Evolutionary conservation across 2,329 filamentous ascomycete genomes (phyloP).

Genomic region (Sporothrix pallida): DNA sequence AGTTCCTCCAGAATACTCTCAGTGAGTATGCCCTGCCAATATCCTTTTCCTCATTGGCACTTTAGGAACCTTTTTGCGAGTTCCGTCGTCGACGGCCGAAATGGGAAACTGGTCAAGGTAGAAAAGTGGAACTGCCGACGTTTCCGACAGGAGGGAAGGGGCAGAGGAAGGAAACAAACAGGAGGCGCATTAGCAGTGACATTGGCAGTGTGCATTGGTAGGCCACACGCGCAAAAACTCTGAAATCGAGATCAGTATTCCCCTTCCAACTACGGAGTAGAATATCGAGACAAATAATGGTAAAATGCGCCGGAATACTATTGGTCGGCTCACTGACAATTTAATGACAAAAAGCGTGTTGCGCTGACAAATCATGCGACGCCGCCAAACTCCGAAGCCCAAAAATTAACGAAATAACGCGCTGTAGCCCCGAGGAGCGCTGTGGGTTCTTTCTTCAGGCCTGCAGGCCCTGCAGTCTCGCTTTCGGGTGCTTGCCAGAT

Average conservation of each 20-base stretch:
- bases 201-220: no score
- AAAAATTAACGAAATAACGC: constrained; percentile 1
- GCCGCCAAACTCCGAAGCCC: neutral
- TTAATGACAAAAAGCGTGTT: constrained; percentile 19
- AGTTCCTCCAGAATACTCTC: no score
- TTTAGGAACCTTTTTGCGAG: neutral
- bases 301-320: neutral
- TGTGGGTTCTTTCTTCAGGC: neutral
- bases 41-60: neutral
- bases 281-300: neutral
- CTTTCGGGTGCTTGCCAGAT: constrained; percentile 6
- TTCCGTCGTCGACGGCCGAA: constrained; percentile 4
- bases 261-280: neutral
- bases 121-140: constrained; percentile 31
- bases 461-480: neutral
- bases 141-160: constrained; percentile 28
- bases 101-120: neutral
- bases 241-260: neutral
- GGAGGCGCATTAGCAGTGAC: neutral
- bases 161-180: neutral
- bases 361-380: constrained; percentile 33
- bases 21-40: neutral
- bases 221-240: no score
- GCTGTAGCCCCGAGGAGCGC: neutral
- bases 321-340: neutral